Conservation (phyloP, 1,284 basidiomycete genomes). For the Pulchroboletus neoregius region DNA sequence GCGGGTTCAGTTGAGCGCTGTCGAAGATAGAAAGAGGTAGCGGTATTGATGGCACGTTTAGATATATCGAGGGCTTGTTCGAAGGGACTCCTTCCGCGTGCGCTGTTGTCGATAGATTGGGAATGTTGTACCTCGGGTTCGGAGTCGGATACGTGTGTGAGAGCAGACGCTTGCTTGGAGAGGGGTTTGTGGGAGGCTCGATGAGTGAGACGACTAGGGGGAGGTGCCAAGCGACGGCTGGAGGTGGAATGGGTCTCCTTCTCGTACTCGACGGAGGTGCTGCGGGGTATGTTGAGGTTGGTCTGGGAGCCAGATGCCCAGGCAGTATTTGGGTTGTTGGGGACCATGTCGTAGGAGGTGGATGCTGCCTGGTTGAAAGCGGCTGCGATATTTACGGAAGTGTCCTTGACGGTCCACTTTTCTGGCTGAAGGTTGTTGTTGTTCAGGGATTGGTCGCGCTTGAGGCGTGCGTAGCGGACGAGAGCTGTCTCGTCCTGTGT, state of each 20-base stretch:
- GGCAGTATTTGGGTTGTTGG: conserved; percentile 50
- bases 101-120: conserved; percentile 19
- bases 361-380: conserved; percentile 70
- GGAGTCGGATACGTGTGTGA: conserved; percentile 56
- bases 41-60: conserved; percentile 46
- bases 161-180: conserved; percentile 47
- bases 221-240: conserved; percentile 53
- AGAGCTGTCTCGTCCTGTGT: conserved; percentile 42
- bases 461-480: conserved; percentile 48
- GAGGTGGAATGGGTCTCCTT: conserved; percentile 53
- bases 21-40: conserved; percentile 54
- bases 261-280: conserved; percentile 76
- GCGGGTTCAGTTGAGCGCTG: conserved; percentile 54
- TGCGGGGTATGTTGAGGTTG: conserved; percentile 51
- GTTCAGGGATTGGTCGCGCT: conserved; percentile 44
- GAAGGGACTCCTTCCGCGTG: conserved; percentile 61
- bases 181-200: conserved; percentile 42
- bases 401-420: conserved; percentile 71
- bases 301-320: conserved; percentile 63
- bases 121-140: conserved; percentile 51
- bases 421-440: conserved; percentile 53
- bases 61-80: conserved; percentile 53
- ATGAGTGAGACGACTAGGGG: conserved; percentile 43
- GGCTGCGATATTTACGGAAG: conserved; percentile 78
- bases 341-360: conserved; percentile 40